Evolutionary conservation across 2,329 filamentous ascomycete genomes (phyloP).

Genomic region (Teratosphaeria zuluensis): DNA sequence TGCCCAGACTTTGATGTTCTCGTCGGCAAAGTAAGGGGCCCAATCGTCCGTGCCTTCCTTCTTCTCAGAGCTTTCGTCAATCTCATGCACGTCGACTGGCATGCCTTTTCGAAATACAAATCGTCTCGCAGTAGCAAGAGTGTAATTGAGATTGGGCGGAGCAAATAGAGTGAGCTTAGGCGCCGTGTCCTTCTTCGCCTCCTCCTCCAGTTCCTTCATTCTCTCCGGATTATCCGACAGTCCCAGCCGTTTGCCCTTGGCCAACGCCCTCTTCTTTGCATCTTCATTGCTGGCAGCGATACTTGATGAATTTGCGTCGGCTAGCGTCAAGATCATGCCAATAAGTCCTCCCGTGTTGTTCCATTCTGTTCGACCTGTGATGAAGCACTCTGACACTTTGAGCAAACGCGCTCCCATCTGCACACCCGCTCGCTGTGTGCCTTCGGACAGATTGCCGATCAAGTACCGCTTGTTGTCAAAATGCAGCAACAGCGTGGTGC

Average conservation of each 20-base stretch:
- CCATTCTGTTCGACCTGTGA: constrained; percentile 73
- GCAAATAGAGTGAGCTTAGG: constrained; percentile 58
- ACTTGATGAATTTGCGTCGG: constrained; percentile 50
- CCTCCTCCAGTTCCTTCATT: constrained; percentile 18
- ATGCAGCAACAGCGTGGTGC: constrained; percentile 66
- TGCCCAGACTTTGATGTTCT: constrained; percentile 75
- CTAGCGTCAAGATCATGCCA: constrained; percentile 75
- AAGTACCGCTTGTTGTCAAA: constrained; percentile 77
- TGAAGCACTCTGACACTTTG: constrained; percentile 67
- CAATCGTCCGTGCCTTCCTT: constrained; percentile 23
- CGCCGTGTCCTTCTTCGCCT: constrained; percentile 25
- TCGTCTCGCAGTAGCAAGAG: constrained; percentile 68
- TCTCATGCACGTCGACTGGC: constrained; percentile 62
- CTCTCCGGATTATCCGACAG: constrained; percentile 13
- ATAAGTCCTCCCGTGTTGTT: constrained; percentile 68
- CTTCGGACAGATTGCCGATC: constrained; percentile 74
- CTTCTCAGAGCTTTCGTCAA: constrained; percentile 29
- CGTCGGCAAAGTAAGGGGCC: constrained; percentile 62
- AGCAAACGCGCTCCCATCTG: constrained; percentile 57
- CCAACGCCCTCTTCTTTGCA: constrained; percentile 28
- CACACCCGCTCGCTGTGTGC: constrained; percentile 66
- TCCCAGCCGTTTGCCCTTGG: constrained; percentile 25
- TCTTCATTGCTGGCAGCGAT: constrained; percentile 35
- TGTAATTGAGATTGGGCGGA: constrained; percentile 68
- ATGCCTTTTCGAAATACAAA: constrained; percentile 83